Evolutionary conservation across 306 rosid genomes (phyloP).

Genomic region (Biancaea sappan): DNA sequence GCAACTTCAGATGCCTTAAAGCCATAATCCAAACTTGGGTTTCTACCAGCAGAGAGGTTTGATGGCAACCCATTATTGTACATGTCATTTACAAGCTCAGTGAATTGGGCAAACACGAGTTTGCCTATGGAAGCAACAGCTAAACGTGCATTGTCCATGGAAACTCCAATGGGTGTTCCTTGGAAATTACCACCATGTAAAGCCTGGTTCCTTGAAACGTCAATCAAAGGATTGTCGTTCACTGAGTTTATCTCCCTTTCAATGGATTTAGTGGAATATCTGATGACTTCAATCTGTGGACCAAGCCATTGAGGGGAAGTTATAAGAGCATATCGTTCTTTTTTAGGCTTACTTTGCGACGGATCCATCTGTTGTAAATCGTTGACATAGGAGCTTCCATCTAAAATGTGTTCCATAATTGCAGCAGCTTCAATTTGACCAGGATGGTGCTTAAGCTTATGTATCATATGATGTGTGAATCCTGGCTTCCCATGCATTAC

Average conservation of each 20-base stretch:
- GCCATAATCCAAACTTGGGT: conserved; percentile 54
- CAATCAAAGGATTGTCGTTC: conserved; percentile 57
- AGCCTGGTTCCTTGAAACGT: conserved; percentile 31
- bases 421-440: conserved; percentile 58
- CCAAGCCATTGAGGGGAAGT: conserved; percentile 64
- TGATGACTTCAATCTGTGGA: conserved; percentile 53
- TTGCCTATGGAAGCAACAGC: conserved; percentile 56
- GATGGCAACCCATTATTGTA: conserved; percentile 53
- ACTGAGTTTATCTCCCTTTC: conserved; percentile 55
- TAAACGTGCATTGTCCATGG: conserved; percentile 52
- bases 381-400: conserved; percentile 48
- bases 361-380: too few relatives aligned
- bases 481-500: conserved; percentile 50
- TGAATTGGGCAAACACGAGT: conserved; percentile 53
- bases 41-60: conserved; percentile 48
- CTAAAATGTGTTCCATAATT: conserved; percentile 52
- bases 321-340: conserved; percentile 51
- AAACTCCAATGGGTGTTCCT: conserved; percentile 59
- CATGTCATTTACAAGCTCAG: conserved; percentile 48
- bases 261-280: conserved; percentile 44
- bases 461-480: conserved; percentile 50
- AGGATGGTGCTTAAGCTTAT: conserved; percentile 49
- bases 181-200: conserved; percentile 54
- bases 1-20: conserved; percentile 55
- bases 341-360: conserved; percentile 41